Evolutionary conservation across 257 asterid genomes (phyloP).

Genomic region (Pogostemon cablin): DNA sequence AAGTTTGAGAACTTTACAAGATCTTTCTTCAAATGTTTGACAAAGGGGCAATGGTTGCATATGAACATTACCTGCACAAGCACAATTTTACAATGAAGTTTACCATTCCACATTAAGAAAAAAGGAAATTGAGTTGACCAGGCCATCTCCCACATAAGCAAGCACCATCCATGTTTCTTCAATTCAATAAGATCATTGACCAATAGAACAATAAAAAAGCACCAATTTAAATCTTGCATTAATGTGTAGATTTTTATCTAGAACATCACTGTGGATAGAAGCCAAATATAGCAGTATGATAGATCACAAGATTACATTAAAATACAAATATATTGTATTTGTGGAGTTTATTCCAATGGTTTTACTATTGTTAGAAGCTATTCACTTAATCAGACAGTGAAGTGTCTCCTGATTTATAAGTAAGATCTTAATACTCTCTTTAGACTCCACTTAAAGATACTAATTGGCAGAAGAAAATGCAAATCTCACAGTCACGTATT

Average conservation of each 20-base stretch:
- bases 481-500: not conserved
- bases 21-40: constrained; percentile 73
- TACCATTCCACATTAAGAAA: constrained; percentile 3
- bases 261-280: constrained; percentile 3
- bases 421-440: not conserved
- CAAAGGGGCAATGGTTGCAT: constrained; percentile 93
- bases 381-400: not conserved
- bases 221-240: no score
- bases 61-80: constrained; percentile 72
- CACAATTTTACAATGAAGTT: constrained; percentile 12
- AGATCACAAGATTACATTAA: constrained; percentile 3
- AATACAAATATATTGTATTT: no score
- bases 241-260: not conserved
- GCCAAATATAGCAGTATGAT: not conserved
- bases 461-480: not conserved
- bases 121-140: constrained; percentile 1
- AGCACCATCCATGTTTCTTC: constrained; percentile 20
- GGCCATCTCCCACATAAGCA: constrained; percentile 11
- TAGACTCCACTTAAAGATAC: not conserved
- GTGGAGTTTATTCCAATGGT: not conserved
- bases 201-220: not conserved
- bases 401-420: constrained; percentile 5
- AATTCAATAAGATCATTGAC: constrained; percentile 4
- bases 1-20: constrained; percentile 78
- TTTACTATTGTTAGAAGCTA: not conserved